Percentiles rank a stretch among this genome's conserved stretches.
phyloP scores from a whole-genome alignment of 352 stramenopile genomes.

The Phytophthora tubulina region DNA sequence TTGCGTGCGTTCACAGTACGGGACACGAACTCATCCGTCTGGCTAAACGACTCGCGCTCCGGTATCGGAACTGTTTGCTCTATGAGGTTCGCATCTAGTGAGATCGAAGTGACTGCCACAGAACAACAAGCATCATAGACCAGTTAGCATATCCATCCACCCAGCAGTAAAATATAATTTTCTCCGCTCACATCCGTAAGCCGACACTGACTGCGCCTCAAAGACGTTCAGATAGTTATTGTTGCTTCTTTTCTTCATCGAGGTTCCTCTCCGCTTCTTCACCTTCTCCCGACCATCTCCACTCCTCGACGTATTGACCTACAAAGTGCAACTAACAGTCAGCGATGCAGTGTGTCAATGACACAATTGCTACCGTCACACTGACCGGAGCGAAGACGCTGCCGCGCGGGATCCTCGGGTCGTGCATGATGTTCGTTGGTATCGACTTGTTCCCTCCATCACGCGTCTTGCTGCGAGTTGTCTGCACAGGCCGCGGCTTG shows the following conservation, averaged over 20 bases:
- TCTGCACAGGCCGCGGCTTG: conserved; percentile 80
- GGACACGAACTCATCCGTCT: conserved; percentile 75
- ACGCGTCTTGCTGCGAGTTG: conserved; percentile 56
- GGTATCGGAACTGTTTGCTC: conserved; percentile 51
- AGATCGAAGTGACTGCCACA: conserved; percentile 59
- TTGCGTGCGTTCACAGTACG: conserved; percentile 48
- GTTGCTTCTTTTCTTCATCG: conserved; percentile 38
- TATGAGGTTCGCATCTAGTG: conserved; percentile 70
- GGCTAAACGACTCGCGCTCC: conserved; percentile 61
- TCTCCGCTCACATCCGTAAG: conserved; percentile 49
- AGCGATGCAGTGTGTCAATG: background rate
- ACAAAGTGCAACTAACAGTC: background rate
- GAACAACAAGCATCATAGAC: background rate
- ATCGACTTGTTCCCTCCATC: conserved; percentile 43
- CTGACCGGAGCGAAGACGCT: conserved; percentile 72
- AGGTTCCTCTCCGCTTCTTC: conserved; percentile 39
- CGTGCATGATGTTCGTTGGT: conserved; percentile 80
- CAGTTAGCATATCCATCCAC: background rate
- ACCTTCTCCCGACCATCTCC: conserved; percentile 43
- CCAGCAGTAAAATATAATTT: background rate
- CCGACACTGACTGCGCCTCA: conserved; percentile 38
- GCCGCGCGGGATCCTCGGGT: conserved; percentile 67
- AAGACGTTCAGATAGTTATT: conserved; percentile 45
- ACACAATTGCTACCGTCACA: background rate
- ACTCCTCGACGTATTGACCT: conserved; percentile 27